Conservation (phyloP, 2,329 filamentous ascomycete genomes). For the Paecilomyces dactylethromorphus region DNA sequence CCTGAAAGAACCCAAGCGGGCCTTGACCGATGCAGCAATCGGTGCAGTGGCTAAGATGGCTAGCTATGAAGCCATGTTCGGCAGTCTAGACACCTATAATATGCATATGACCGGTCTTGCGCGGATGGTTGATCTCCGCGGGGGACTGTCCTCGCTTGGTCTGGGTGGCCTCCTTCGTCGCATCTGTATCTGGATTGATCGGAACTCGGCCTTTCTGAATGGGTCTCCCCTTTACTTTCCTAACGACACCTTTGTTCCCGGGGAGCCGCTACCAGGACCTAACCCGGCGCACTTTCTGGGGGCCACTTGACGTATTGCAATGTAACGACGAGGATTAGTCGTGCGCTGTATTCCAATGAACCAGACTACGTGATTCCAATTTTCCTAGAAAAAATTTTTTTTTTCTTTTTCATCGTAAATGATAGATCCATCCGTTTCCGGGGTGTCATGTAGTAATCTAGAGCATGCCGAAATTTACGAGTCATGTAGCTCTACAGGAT, state of each 20-base stretch:
- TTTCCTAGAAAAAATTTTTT: too few species aligned
- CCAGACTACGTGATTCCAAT: not conserved
- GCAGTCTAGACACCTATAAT: constrained; percentile 34
- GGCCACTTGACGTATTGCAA: constrained; percentile 9
- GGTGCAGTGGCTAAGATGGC: constrained; percentile 48
- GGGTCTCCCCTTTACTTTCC: constrained; percentile 27
- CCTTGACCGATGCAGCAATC: constrained; percentile 38
- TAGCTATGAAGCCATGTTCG: constrained; percentile 48
- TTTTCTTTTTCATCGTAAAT: not conserved
- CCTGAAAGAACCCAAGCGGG: constrained; percentile 22
- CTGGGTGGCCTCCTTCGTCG: constrained; percentile 41
- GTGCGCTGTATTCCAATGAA: not conserved
- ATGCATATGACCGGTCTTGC: constrained; percentile 44
- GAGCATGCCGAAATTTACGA: not conserved
- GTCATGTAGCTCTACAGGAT: not conserved
- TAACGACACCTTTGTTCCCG: constrained; percentile 18
- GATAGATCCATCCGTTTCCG: not conserved
- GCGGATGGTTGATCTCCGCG: constrained; percentile 39
- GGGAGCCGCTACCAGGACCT: constrained; percentile 16
- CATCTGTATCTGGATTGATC: constrained; percentile 46
- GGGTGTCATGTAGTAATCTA: not conserved
- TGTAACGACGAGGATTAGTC: not conserved
- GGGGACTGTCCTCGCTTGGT: constrained; percentile 38
- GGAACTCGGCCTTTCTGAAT: constrained; percentile 33
- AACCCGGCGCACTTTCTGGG: constrained; percentile 30